Evolutionary conservation across 106 monocot species (phyloP), one percentile per base, ranked within the genome.

Genomic region (Apostasia shenzhenica): DNA sequence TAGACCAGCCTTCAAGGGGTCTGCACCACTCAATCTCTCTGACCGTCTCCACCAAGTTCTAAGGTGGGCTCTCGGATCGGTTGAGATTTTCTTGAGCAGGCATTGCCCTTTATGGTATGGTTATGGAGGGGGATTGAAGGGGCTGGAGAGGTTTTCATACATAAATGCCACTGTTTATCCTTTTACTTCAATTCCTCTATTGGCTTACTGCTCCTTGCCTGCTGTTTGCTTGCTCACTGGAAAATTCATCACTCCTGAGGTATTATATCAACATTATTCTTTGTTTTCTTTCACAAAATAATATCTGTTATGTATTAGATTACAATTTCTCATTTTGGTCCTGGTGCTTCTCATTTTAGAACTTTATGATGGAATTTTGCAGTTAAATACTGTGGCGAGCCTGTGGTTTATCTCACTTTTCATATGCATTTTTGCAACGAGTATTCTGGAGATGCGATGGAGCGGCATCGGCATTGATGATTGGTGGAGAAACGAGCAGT

Each of bases 401-500:
- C 63, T 83, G 64, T 83, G 83, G 83, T 83, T 83, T 68, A 59
- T 83, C 54, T 76, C 83, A 0, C 75, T 83, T n/a, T 83, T 83
- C 79, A 79, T 83, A 14, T 76, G 76, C 41, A 83, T 83, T 47
- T 79, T 83, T 52, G 75, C 79, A 0, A 83, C 83, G 9, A 67
- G 83, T 54, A 83, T 83, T 14, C 73, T 83, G 54, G 83, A 83
- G 69, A 79, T 83, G 79, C 72, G 83, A 73, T 83, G 83, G 83
- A 79, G 83, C 66, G 83, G 83, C 4, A 54, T 83, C 7, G 83
- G 83, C 44, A 70, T 83, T 53, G 79, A 72, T 63, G 83, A 78
- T 61, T 83, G 83, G 83, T 83, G 83, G 83, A 83, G 83, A 68
- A 83, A 83, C 42, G 83, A 83, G 68, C 83, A 83, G 63, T 83